These are phyloP conservation scores for Sugiyamaella boreocaroliniensis DNA, from an alignment of 805 yeast species.

Conservation along the genomic window DNA sequence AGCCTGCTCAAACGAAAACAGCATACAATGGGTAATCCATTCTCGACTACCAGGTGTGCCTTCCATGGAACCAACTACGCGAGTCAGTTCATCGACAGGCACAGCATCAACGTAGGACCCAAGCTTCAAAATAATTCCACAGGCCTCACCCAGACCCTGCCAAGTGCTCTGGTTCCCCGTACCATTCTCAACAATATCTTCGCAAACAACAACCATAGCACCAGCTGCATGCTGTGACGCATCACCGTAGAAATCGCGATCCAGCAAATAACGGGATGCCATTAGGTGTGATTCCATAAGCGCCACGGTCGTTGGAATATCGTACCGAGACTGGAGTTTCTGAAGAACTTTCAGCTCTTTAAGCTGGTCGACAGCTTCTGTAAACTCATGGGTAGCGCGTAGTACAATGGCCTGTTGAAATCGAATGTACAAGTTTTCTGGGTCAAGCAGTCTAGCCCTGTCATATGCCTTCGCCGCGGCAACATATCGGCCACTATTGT, in stretches of 20 bases:
- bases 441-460: constrained; percentile 51
- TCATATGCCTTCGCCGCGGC: constrained; percentile 80
- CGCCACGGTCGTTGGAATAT: constrained; percentile 36
- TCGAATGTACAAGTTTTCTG: constrained; percentile 51
- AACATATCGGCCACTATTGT: constrained; percentile 73
- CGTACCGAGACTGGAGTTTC: neutral
- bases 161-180: constrained; percentile 46
- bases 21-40: neutral
- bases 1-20: constrained; percentile 1
- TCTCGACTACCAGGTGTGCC: neutral
- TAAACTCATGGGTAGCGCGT: constrained; percentile 59
- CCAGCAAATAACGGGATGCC: constrained; percentile 46
- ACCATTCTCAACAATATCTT: constrained; percentile 33
- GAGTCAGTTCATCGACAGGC: constrained; percentile 38
- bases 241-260: constrained; percentile 60
- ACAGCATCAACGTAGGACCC: constrained; percentile 46
- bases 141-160: constrained; percentile 55
- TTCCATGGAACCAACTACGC: constrained; percentile 18
- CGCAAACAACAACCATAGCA: constrained; percentile 40
- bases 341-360: constrained; percentile 42
- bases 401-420: constrained; percentile 64
- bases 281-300: constrained; percentile 48
- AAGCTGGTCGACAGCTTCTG: constrained; percentile 48
- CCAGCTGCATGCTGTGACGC: constrained; percentile 45
- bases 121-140: constrained; percentile 47